Evolutionary conservation across 495 filamentous ascomycete genomes (phyloP).

Genomic region (Penicillium atrosanguineum): DNA sequence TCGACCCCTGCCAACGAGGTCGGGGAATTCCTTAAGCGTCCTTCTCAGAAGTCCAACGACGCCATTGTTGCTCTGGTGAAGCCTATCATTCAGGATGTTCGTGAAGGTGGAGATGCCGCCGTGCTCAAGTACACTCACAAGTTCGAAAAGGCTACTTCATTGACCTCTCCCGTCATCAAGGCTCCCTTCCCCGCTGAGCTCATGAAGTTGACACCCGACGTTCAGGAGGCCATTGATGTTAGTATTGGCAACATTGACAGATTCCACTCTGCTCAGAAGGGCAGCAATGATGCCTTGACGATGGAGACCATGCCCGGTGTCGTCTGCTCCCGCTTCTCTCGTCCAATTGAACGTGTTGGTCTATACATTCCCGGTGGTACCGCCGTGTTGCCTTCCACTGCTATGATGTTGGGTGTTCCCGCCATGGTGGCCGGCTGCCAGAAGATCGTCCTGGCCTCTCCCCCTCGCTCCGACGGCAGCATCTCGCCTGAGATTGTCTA

Average conservation of each 20-base stretch:
- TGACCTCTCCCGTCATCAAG: conserved; percentile 81
- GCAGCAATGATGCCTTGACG: conserved; percentile 66
- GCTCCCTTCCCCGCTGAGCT: conserved; percentile 82
- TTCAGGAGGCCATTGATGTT: conserved; percentile 84
- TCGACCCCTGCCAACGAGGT: conserved; percentile 60
- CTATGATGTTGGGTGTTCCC: conserved; percentile 95
- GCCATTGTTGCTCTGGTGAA: conserved; percentile 83
- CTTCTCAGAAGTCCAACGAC: conserved; percentile 89
- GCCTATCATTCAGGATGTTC: conserved; percentile 86
- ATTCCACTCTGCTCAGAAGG: conserved; percentile 88
- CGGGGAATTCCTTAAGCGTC: conserved; percentile 70
- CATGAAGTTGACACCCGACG: conserved; percentile 81
- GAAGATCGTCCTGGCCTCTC: conserved; percentile 89
- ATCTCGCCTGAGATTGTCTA: conserved; percentile 97
- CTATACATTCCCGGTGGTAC: conserved; percentile 95
- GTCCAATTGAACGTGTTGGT: conserved; percentile 90
- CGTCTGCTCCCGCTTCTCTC: conserved; percentile 86
- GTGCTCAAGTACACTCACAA: conserved; percentile 91
- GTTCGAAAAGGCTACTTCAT: conserved; percentile 89
- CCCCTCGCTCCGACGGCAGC: conserved; percentile 83
- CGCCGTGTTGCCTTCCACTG: conserved; percentile 91
- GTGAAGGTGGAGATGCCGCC: conserved; percentile 75
- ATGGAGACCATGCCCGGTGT: conserved; percentile 99
- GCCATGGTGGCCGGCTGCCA: conserved; percentile 98
- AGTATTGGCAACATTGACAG: conserved; percentile 91